Conservation (phyloP, 108 stramenopile species). For the Cyclostephanos tholiformis region DNA sequence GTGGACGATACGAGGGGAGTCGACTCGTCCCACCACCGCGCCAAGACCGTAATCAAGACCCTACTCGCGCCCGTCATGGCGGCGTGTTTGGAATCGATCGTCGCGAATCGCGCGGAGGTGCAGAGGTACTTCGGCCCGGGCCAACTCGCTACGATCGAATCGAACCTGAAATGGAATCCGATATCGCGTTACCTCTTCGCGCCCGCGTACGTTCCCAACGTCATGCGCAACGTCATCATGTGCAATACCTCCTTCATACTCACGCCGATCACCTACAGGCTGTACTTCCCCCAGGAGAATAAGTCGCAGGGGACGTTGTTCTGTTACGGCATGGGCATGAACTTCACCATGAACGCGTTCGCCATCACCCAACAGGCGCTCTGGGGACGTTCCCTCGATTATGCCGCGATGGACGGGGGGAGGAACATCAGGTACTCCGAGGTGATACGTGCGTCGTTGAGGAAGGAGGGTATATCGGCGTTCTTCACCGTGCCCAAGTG, state of each 20-base stretch:
- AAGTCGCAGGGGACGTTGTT: conserved; percentile 64
- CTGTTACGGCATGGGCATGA: conserved; percentile 75
- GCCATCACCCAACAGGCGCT: conserved; percentile 84
- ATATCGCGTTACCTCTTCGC: conserved; percentile 30
- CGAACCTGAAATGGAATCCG: conserved; percentile 36
- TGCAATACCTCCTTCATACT: conserved; percentile 64
- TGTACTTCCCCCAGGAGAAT: conserved; percentile 74
- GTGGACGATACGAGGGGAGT: background rate
- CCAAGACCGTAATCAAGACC: conserved; percentile 44
- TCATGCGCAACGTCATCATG: conserved; percentile 65
- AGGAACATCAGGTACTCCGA: conserved; percentile 51
- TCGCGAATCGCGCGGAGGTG: conserved; percentile 78
- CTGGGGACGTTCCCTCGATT: conserved; percentile 75
- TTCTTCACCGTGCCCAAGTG: conserved; percentile 78
- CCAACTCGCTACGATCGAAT: conserved; percentile 54
- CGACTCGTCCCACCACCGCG: conserved; percentile 19
- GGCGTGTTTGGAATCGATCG: conserved; percentile 57
- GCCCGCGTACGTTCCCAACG: conserved; percentile 53
- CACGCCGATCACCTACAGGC: conserved; percentile 70
- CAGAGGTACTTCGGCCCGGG: conserved; percentile 69
- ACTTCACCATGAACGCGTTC: conserved; percentile 71
- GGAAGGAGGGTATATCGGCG: conserved; percentile 65
- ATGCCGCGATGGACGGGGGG: conserved; percentile 33
- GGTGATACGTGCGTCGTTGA: conserved; percentile 53
- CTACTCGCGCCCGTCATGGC: conserved; percentile 59